Base-by-base conservation (phyloP, 495 filamentous ascomycete species). In the Annulohypoxylon bovei region DNA sequence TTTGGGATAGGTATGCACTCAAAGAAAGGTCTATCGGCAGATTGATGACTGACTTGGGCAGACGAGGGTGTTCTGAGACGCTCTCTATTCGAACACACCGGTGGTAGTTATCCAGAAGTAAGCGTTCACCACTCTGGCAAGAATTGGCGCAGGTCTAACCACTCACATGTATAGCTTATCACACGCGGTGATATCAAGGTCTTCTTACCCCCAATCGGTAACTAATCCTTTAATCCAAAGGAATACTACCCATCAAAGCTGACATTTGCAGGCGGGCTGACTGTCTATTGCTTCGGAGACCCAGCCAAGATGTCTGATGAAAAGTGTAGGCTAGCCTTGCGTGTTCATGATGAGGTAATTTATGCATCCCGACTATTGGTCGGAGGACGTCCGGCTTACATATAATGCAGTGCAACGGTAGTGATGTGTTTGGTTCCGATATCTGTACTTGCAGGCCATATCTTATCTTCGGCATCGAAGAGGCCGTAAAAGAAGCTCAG, bases 401-500 rank as follows among this genome's bases (percentile, higher is more conserved):
- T 30, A 49, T 47, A 44, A 77, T 70, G 66, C 69, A 87, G 85
- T 94, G 94, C 83, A 98, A 98, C 78, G 95, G 95, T 60, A 94
- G 91, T 79, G 95, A 99, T 84, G 95, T 99, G 58, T 99, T 99
- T 80, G 94, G 97, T 64, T 97, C 93, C 33, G 95, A 99, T 79
- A 99, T 99, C 78, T 99, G 95, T 81, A 99, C 95, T 27, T 98
- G 95, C 80, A 89, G 95, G 44, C 95, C 95, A 32, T 99, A 99
- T 75, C 88, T 99, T 62, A 95, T 97, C 70, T 99, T 95, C 76
- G 95, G 95, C 32, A 94, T 99, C 61, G 93, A 94, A 72, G 95
- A 99, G 80, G 95, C 95, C 6, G 95, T 99, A 65, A 95, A 94
- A 72, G 93, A 98, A 81, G 95, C 95, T 11, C 95, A 98, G 82